Base-by-base conservation (phyloP, 2,329 filamentous ascomycete species). In the Exophiala viscosa region DNA sequence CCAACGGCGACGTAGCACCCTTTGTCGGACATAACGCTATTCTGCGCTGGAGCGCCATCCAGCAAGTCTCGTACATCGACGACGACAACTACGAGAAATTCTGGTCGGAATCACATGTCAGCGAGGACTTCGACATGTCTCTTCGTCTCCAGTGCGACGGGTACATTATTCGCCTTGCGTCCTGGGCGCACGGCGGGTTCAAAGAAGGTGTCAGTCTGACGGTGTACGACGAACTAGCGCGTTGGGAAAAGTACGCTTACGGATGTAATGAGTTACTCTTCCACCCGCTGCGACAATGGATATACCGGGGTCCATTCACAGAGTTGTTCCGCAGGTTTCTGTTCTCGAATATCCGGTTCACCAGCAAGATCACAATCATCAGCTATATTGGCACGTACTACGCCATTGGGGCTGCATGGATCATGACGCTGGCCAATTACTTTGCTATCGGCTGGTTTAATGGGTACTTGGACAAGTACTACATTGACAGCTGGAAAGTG, bases 241-340 rank as follows among this genome's bases (percentile, higher is more conserved):
- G 88, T 51, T 92, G 88, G 88, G 88, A 92, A 66, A 92, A 92
- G 70, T 90, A 90, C 66, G 88, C 88, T 2, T 91, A 90, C 63
- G 87, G 88, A 34, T 91, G 88, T 70, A 88, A 87, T 68, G 88
- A 91, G 72, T 76, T 92, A 51, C 76, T 92, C 52, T 92, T 93
- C 75, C 80, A 92, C 66, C 88, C 88, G 3, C 74, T 92, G 54
- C 79, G 81, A 55, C 83, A 82, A 61, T 92, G 88, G 88, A 68
- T 83, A 39, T 84, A 78, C 66, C 80, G 78, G 13, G 88, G 88
- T 0, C 88, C 88, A 20, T 88, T 92, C 67, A 92, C 88, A 3
- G 84, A 85, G 15, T 78, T 92, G 4, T 92, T 92, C 79, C 79
- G 84, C 55, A 77, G 73, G 50, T 92, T 93, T 73, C 69, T 91